These are phyloP conservation scores for Omphalotus guepiniiformis DNA, from an alignment of 768 basidiomycete species.

Conservation along the genomic window DNA sequence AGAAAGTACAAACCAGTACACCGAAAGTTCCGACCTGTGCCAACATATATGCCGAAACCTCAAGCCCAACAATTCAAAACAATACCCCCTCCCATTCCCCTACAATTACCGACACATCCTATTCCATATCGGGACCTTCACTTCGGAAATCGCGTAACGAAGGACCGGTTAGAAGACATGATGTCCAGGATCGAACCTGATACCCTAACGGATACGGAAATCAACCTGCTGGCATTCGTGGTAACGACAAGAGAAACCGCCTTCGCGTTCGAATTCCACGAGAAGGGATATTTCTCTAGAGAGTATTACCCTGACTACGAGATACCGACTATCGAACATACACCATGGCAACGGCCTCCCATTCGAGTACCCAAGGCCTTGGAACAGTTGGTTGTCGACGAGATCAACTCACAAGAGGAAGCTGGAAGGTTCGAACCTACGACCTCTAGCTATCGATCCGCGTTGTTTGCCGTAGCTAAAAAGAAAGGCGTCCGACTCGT, in stretches of 20 bases:
- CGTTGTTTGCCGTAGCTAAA: constrained; percentile 23
- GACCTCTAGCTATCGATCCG: constrained; percentile 17
- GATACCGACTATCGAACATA: constrained; percentile 28
- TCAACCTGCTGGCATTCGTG: constrained; percentile 14
- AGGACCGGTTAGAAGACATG: constrained; percentile 12
- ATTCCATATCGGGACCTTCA: constrained; percentile 7
- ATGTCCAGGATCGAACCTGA: constrained; percentile 12
- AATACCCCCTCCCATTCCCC: constrained; percentile 7
- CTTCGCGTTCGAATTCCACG: constrained; percentile 20
- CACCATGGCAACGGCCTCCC: constrained; percentile 25
- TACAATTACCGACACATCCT: constrained; percentile 10
- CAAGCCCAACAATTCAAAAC: constrained; percentile 11
- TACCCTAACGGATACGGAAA: constrained; percentile 9
- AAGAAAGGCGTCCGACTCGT: constrained; percentile 27
- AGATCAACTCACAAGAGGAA: constrained; percentile 15
- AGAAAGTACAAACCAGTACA: constrained; percentile 25
- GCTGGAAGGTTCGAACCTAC: constrained; percentile 21
- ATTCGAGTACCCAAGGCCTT: constrained; percentile 24
- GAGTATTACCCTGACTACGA: constrained; percentile 30
- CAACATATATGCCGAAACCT: constrained; percentile 22
- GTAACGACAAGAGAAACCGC: constrained; percentile 12
- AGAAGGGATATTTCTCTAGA: constrained; percentile 25
- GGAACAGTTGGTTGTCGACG: constrained; percentile 14
- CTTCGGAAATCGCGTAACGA: constrained; percentile 9
- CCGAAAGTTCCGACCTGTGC: constrained; percentile 22